phyloP scores from a whole-genome alignment of 139 green algal genomes.

The Yamagishiella unicocca region DNA sequence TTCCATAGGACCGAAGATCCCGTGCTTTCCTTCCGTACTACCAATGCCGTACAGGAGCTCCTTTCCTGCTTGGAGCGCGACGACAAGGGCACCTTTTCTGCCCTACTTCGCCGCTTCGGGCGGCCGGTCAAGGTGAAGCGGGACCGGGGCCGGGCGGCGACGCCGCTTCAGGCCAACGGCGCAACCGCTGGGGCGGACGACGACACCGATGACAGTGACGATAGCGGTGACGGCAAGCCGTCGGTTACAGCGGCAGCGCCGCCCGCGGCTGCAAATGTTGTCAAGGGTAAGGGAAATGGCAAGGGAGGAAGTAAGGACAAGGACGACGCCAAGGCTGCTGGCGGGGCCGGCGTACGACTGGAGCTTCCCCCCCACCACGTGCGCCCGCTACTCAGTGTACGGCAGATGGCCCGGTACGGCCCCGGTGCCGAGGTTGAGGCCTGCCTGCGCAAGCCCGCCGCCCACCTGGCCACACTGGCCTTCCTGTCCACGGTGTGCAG shows the following conservation, averaged over 20 bases:
- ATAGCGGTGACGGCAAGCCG: background rate
- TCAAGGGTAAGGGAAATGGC: background rate
- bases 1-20: background rate
- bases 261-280: background rate
- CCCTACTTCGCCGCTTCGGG: slow-evolving; percentile 10
- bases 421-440: slow-evolving; percentile 27
- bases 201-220: background rate
- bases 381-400: slow-evolving; percentile 40
- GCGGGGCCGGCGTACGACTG: background rate
- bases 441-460: slow-evolving; percentile 31
- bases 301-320: background rate
- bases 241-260: background rate
- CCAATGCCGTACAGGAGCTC: slow-evolving; percentile 8
- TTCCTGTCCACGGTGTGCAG: slow-evolving; percentile 27
- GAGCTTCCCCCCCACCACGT: slow-evolving; percentile 13
- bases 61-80: slow-evolving; percentile 23
- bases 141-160: background rate
- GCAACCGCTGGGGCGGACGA: background rate
- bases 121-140: slow-evolving; percentile 7
- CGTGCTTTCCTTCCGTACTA: background rate
- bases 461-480: slow-evolving; percentile 13
- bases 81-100: slow-evolving; percentile 17
- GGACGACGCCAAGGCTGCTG: background rate
- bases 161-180: background rate
- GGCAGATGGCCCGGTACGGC: slow-evolving; percentile 39